Conservation (phyloP, 1,284 basidiomycete species). For the Vanrija pseudolonga region DNA sequence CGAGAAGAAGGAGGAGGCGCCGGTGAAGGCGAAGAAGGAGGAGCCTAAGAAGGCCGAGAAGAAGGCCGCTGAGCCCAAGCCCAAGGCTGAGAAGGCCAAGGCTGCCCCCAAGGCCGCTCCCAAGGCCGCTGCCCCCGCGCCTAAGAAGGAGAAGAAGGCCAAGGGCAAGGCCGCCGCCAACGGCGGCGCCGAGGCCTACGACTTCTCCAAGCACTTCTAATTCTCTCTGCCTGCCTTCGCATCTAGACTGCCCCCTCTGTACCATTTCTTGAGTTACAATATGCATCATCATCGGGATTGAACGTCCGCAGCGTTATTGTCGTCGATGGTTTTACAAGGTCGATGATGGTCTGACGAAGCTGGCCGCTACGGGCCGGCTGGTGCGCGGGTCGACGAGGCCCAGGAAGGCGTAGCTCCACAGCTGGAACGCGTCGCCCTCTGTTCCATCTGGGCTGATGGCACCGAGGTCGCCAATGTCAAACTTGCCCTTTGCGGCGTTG, state of each 20-base stretch:
- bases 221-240: too few relatives aligned
- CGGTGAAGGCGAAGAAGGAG: not conserved
- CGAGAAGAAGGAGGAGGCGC: constrained; percentile 3
- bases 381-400: constrained; percentile 41
- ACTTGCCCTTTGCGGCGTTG: constrained; percentile 11
- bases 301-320: too few relatives aligned
- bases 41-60: constrained; percentile 11
- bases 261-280: too few relatives aligned
- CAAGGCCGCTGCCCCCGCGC: not conserved
- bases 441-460: constrained; percentile 39
- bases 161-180: constrained; percentile 10
- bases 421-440: constrained; percentile 49
- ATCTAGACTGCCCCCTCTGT: too few relatives aligned
- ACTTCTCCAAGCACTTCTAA: constrained; percentile 32
- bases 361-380: constrained; percentile 26
- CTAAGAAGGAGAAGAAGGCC: constrained; percentile 1
- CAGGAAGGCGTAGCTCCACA: constrained; percentile 49
- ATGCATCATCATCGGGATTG: too few relatives aligned
- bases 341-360: constrained; percentile 10
- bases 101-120: not conserved
- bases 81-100: constrained; percentile 9
- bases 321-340: too few relatives aligned
- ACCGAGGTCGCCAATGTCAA: constrained; percentile 41
- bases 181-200: constrained; percentile 24
- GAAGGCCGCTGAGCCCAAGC: constrained; percentile 5